Percentiles rank a stretch among this genome's conserved stretches.
phyloP scores from a whole-genome alignment of 306 rosid genomes.

The Elaeagnus macrophylla region DNA sequence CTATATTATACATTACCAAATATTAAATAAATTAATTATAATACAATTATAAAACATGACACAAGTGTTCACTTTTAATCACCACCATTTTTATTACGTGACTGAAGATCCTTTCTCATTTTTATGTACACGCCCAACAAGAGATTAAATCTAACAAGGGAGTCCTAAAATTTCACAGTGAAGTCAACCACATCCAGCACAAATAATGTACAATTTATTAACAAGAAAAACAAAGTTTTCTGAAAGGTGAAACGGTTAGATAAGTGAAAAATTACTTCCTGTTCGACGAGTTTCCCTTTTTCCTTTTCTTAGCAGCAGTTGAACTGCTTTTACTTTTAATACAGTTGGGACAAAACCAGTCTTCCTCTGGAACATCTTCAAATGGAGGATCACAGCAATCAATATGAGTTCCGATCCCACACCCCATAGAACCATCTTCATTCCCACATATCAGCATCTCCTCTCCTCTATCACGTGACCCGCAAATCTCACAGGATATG shows the following conservation, averaged over 20 bases:
- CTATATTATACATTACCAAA: no score
- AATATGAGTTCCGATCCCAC: constrained; percentile 71
- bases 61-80: no score
- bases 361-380: constrained; percentile 53
- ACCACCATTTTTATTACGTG: no score
- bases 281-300: constrained; percentile 32
- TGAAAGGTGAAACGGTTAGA: neutral
- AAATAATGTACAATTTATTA: no score
- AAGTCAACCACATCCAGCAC: no score
- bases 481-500: constrained; percentile 52
- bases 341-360: constrained; percentile 82
- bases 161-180: no score
- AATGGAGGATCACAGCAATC: constrained; percentile 91
- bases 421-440: constrained; percentile 68
- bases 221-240: neutral
- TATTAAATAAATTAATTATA: no score
- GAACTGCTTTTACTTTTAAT: constrained; percentile 24
- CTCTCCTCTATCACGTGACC: constrained; percentile 63
- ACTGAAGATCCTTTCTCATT: no score
- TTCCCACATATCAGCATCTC: constrained; percentile 87
- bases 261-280: constrained; percentile 11
- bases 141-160: no score
- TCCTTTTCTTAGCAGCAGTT: constrained; percentile 35
- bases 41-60: no score
- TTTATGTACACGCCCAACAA: no score